Percentiles rank a stretch among this genome's conserved stretches.
These are phyloP conservation scores for Suillus decipiens DNA, from an alignment of 768 basidiomycete species.

Conservation along the genomic window DNA sequence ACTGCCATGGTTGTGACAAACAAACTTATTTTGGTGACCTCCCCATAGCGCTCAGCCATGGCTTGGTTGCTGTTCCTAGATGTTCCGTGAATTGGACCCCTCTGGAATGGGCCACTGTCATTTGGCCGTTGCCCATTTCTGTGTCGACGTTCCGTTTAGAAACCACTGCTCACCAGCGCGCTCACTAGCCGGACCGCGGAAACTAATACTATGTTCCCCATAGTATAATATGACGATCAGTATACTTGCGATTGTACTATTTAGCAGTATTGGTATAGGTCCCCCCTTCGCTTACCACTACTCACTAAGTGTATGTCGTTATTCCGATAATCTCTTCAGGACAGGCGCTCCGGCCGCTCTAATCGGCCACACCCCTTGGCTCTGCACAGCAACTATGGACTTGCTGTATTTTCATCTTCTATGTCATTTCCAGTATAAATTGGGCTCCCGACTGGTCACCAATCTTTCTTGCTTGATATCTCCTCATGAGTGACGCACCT, in stretches of 20 bases:
- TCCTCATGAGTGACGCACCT: neutral
- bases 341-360: neutral
- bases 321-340: neutral
- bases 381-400: slow-evolving; percentile 5
- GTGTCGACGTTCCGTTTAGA: slow-evolving; percentile 1
- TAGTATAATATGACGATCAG: neutral
- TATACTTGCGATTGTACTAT: neutral
- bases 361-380: slow-evolving; percentile 8
- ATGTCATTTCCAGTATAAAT: neutral
- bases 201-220: neutral
- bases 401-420: neutral
- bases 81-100: neutral
- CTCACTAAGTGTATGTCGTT: neutral
- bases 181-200: neutral
- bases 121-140: slow-evolving; percentile 4
- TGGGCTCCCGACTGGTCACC: neutral
- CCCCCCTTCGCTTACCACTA: neutral
- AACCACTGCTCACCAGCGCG: neutral
- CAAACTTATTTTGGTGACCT: neutral
- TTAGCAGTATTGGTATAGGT: neutral
- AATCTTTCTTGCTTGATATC: neutral
- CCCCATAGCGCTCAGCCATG: slow-evolving; percentile 6
- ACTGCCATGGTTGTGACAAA: slow-evolving; percentile 3
- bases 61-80: slow-evolving; percentile 3
- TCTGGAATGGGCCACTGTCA: slow-evolving; percentile 2